Evolutionary conservation across 768 basidiomycete species (phyloP), one percentile per base, ranked within the genome.

Genomic region (Phanerodontia chrysosporium): DNA sequence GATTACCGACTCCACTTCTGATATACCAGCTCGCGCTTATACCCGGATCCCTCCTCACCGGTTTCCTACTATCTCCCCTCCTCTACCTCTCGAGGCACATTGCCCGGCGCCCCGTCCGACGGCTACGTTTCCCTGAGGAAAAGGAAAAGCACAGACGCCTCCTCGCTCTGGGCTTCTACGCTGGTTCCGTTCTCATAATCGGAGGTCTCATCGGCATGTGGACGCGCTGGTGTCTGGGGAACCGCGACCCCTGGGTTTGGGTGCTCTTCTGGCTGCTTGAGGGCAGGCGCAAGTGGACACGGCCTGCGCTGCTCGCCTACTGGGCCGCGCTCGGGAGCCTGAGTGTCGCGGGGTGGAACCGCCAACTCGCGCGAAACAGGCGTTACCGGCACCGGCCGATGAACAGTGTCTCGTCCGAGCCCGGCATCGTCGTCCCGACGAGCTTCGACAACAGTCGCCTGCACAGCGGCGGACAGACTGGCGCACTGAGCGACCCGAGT

Each of bases 301-400:
- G 97, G 14, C 83, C 86, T 1, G 83, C 81, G 8, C 75, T 99
- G 45, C 73, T 97, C 51, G 80, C 76, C 3, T 98, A 97, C 70
- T 99, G 97, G 97, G 89, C 78, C 7, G 73, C 82, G 3, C 72
- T 96, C 28, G 90, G 88, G 6, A 81, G 79, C 62, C 78, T 96
- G 58, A 95, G 93, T 58, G 91, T 98, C 24, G 95, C 89, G 8
- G 95, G 92, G 0, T 98, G 97, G 97, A 94, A 86, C 70, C 80
- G 95, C 51, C 95, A 97, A 71, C 74, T 98, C 49, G 87, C 86
- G 5, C 79, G 94, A 59, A 84, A 88, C 0, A 77, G 93, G 58
- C 78, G 84, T 62, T 87, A 86, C 66, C 76, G 89, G 51, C 76
- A 80, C 16, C 73, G 84, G 64, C 78, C 75, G 61, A 59, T 65